Conservation (phyloP, 2,329 filamentous ascomycete species). For the Aspergillus novoparasiticus region DNA sequence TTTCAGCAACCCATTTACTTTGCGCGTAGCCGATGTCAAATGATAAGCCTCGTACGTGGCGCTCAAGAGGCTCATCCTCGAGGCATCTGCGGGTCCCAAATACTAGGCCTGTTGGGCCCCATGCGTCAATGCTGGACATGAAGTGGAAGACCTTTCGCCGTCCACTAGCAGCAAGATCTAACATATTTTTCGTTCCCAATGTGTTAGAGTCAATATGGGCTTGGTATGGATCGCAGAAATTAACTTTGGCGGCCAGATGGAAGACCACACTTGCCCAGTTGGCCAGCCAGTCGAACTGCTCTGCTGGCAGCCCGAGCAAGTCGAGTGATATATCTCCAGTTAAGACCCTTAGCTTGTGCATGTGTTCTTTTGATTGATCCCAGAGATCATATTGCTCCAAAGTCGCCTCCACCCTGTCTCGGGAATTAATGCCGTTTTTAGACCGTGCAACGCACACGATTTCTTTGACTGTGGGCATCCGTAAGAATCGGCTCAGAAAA, state of each 20-base stretch:
- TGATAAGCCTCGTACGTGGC: constrained; percentile 8
- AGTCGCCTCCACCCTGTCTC: constrained; percentile 44
- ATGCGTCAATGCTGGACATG: constrained; percentile 20
- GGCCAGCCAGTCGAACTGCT: constrained; percentile 62
- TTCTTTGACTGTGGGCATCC: constrained; percentile 49
- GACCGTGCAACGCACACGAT: constrained; percentile 73
- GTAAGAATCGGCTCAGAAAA: constrained; percentile 70
- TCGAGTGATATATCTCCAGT: constrained; percentile 68
- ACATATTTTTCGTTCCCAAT: constrained; percentile 67
- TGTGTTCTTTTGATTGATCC: background rate
- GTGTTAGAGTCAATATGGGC: constrained; percentile 71
- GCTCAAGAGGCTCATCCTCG: constrained; percentile 18
- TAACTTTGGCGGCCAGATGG: constrained; percentile 72
- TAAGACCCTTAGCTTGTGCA: constrained; percentile 17
- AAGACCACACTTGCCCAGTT: constrained; percentile 68
- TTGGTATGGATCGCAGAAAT: constrained; percentile 75
- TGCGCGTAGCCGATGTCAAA: constrained; percentile 81
- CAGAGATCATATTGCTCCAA: constrained; percentile 50
- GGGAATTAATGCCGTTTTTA: constrained; percentile 47
- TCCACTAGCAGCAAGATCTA: constrained; percentile 63
- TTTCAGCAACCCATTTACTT: constrained; percentile 73
- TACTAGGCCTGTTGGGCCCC: constrained; percentile 14
- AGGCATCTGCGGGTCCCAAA: constrained; percentile 1
- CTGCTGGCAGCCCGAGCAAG: constrained; percentile 65
- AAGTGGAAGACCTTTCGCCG: constrained; percentile 21